phyloP scores from a whole-genome alignment of 176 grass and related monocot genomes.

The Aegilops speltoides region DNA sequence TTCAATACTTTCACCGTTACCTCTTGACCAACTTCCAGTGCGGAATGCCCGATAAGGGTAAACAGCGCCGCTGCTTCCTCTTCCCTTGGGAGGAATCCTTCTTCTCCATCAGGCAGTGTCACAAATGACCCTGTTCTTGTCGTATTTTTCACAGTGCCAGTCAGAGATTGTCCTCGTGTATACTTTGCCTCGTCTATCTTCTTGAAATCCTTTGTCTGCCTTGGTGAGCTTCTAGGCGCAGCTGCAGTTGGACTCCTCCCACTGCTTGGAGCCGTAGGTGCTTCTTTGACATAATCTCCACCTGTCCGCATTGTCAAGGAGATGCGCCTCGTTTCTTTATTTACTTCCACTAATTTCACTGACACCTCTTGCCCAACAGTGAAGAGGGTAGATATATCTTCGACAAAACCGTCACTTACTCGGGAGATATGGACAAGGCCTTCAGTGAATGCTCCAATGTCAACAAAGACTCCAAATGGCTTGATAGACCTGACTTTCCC shows the following conservation, averaged over 20 bases:
- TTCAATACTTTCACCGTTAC: slow-evolving; percentile 73
- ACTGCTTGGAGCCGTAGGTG: slow-evolving; percentile 36
- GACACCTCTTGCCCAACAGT: slow-evolving; percentile 88
- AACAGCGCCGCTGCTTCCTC: slow-evolving; percentile 68
- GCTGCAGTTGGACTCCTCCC: slow-evolving; percentile 37
- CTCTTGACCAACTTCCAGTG: slow-evolving; percentile 60
- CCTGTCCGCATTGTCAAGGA: slow-evolving; percentile 78
- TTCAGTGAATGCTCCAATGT: slow-evolving; percentile 83
- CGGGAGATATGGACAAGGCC: slow-evolving; percentile 91
- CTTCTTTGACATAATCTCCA: slow-evolving; percentile 58
- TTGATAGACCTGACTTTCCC: slow-evolving; percentile 87
- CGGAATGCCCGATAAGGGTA: slow-evolving; percentile 62
- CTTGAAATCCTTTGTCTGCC: slow-evolving; percentile 49
- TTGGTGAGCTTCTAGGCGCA: slow-evolving; percentile 42
- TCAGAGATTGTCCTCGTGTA: slow-evolving; percentile 49
- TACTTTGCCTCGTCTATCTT: slow-evolving; percentile 44
- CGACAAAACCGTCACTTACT: slow-evolving; percentile 74
- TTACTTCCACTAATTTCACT: slow-evolving; percentile 77
- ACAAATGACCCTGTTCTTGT: slow-evolving; percentile 71
- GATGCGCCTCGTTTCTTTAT: slow-evolving; percentile 67
- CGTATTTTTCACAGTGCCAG: slow-evolving; percentile 61
- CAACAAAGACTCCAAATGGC: slow-evolving; percentile 89
- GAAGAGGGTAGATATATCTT: slow-evolving; percentile 83
- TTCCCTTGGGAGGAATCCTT: slow-evolving; percentile 88
- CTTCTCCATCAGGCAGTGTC: slow-evolving; percentile 61